phyloP scores from a whole-genome alignment of 108 stramenopile species.

The Nitzschia inconspicua region DNA sequence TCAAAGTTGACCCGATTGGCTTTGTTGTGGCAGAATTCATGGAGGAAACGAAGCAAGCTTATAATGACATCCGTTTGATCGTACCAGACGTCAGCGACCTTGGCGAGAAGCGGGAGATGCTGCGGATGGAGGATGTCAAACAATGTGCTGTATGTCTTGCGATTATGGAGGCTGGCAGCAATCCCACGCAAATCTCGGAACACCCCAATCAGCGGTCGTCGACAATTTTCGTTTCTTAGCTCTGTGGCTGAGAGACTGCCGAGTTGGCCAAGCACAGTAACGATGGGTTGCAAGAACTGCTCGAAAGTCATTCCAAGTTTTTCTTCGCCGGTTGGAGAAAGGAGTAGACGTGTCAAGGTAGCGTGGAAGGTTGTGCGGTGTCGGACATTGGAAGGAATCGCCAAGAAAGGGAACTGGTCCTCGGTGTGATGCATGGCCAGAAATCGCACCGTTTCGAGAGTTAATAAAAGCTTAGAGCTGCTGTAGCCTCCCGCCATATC shows the following conservation, averaged over 20 bases:
- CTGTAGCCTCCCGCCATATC: conserved; percentile 97
- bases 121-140: conserved; percentile 93
- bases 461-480: conserved; percentile 89
- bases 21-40: conserved; percentile 97
- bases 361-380: conserved; percentile 95
- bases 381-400: conserved; percentile 72
- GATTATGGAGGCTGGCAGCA: conserved; percentile 90
- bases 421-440: conserved; percentile 91
- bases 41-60: conserved; percentile 91
- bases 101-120: conserved; percentile 81
- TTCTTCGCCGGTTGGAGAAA: conserved; percentile 86
- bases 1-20: conserved; percentile 97
- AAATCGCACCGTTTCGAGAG: conserved; percentile 92
- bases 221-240: conserved; percentile 68
- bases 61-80: conserved; percentile 94
- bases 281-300: conserved; percentile 91
- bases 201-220: conserved; percentile 85
- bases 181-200: conserved; percentile 94
- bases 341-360: conserved; percentile 85
- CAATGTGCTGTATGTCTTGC: conserved; percentile 83
- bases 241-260: conserved; percentile 56
- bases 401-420: conserved; percentile 94
- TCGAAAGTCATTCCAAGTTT: conserved; percentile 88
- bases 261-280: conserved; percentile 66
- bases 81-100: conserved; percentile 89